Conservation (phyloP, 176 grass and related monocot genomes). For the Alopecurus myosuroides region DNA sequence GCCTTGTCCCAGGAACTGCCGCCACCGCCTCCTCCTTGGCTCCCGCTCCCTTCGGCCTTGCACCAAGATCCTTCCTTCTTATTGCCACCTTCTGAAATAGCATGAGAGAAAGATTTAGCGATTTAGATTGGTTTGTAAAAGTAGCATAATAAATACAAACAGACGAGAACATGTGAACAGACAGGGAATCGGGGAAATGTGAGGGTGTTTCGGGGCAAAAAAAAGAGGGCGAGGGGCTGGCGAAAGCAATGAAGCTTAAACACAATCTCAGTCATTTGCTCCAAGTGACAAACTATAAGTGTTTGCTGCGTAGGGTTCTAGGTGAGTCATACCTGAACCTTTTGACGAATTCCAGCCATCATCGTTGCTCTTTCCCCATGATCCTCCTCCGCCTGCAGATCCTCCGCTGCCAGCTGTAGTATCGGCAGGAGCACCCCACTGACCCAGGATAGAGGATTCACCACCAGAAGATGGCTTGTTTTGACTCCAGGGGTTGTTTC, state of each 20-base stretch:
- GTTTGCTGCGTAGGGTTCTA: slow-evolving; percentile 9
- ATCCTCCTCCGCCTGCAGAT: not conserved
- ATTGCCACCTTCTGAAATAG: not conserved
- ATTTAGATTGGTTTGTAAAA: not conserved
- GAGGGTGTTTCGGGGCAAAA: not conserved
- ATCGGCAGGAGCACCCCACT: slow-evolving; percentile 13
- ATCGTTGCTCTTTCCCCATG: slow-evolving; percentile 32
- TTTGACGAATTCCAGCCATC: slow-evolving; percentile 21
- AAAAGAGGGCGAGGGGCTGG: not conserved
- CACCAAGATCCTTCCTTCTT: slow-evolving; percentile 25
- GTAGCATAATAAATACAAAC: not conserved
- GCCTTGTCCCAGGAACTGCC: slow-evolving; percentile 39
- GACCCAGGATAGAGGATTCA: slow-evolving; percentile 14
- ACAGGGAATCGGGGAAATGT: not conserved
- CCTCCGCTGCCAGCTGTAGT: not conserved
- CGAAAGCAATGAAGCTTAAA: not conserved
- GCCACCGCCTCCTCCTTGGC: not conserved
- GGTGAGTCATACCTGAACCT: not conserved
- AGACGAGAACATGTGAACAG: not conserved
- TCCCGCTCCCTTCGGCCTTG: slow-evolving; percentile 7
- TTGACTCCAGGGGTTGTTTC: slow-evolving; percentile 18
- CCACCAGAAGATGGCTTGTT: slow-evolving; percentile 16
- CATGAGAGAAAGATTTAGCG: not conserved
- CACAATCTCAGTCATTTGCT: not conserved
- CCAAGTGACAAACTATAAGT: not conserved